Evolutionary conservation across 495 filamentous ascomycete species (phyloP).

Genomic region (Emericellopsis terricola): DNA sequence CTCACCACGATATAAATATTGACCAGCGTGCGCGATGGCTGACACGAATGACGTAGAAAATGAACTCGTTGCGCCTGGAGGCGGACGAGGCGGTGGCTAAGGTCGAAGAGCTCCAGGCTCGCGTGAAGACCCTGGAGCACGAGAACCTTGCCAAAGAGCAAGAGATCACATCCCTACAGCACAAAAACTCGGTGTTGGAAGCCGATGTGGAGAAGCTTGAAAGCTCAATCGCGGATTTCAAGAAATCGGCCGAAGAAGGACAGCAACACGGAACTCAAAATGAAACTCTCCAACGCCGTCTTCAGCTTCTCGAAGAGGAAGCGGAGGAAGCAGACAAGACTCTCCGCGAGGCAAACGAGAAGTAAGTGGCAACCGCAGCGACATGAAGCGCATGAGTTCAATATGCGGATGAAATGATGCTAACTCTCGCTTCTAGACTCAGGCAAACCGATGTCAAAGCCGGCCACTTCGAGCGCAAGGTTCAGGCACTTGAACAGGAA

Average conservation of each 20-base stretch:
- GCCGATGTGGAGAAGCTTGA: conserved; percentile 82
- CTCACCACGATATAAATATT: background rate
- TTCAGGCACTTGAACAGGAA: conserved; percentile 79
- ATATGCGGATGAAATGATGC: background rate
- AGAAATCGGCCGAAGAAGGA: conserved; percentile 57
- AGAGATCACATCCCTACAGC: conserved; percentile 84
- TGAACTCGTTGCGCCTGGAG: conserved; percentile 82
- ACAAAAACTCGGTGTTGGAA: conserved; percentile 84
- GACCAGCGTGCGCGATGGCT: conserved; percentile 7
- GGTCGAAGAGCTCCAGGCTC: conserved; percentile 69
- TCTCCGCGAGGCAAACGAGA: conserved; percentile 91
- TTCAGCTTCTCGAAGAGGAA: conserved; percentile 95
- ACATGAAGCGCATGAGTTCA: background rate
- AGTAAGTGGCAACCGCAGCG: conserved; percentile 39
- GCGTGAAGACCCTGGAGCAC: conserved; percentile 81
- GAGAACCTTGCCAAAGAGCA: conserved; percentile 94
- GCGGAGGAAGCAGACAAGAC: conserved; percentile 89
- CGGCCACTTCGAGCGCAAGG: conserved; percentile 98
- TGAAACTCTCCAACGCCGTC: conserved; percentile 73
- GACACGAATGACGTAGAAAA: conserved; percentile 43
- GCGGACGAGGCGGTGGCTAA: conserved; percentile 62
- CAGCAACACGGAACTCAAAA: conserved; percentile 63
- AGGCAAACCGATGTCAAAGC: conserved; percentile 98
- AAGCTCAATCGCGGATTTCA: conserved; percentile 52
- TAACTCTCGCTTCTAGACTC: conserved; percentile 37